A percentile compares a stretch with the other conserved stretches of the same genome.
Conservation (phyloP, 164 flowering plant species). For the Sextonia rubra region DNA sequence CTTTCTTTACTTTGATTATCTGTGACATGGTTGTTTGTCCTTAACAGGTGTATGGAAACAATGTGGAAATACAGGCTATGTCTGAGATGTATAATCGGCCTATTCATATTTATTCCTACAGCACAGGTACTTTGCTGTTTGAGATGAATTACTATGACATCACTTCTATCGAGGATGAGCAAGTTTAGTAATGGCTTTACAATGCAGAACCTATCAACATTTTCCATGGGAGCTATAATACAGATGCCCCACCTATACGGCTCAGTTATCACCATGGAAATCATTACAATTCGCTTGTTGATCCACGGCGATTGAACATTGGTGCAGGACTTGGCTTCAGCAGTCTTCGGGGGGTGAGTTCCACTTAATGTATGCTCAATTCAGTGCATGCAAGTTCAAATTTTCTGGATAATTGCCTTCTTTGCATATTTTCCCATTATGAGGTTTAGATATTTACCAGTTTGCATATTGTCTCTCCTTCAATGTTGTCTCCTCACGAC, state of each 20-base stretch:
- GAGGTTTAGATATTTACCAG: too few species aligned
- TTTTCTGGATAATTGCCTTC: too few species aligned
- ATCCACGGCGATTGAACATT: slow-evolving; percentile 78
- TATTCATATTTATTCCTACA: slow-evolving; percentile 88
- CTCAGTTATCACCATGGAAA: slow-evolving; percentile 95
- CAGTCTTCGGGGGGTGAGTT: slow-evolving; percentile 81
- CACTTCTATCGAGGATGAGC: background rate
- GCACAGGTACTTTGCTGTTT: slow-evolving; percentile 58
- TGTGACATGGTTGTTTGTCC: background rate
- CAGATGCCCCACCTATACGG: slow-evolving; percentile 86
- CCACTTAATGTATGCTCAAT: too few species aligned
- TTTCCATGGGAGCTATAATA: slow-evolving; percentile 84
- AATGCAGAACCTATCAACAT: slow-evolving; percentile 92
- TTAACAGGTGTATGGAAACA: slow-evolving; percentile 93
- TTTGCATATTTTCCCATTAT: too few species aligned
- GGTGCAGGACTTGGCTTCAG: slow-evolving; percentile 99
- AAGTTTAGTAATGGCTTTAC: slow-evolving; percentile 4
- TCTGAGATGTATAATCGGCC: slow-evolving; percentile 97
- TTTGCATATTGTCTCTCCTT: too few species aligned
- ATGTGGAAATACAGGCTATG: slow-evolving; percentile 92
- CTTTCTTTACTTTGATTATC: background rate
- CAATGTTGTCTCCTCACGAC: too few species aligned
- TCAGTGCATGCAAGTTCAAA: too few species aligned
- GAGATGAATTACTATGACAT: background rate
- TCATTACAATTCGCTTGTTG: slow-evolving; percentile 97